Base-by-base conservation (phyloP, 2,329 filamentous ascomycete species). In the Endothia cerciana region DNA sequence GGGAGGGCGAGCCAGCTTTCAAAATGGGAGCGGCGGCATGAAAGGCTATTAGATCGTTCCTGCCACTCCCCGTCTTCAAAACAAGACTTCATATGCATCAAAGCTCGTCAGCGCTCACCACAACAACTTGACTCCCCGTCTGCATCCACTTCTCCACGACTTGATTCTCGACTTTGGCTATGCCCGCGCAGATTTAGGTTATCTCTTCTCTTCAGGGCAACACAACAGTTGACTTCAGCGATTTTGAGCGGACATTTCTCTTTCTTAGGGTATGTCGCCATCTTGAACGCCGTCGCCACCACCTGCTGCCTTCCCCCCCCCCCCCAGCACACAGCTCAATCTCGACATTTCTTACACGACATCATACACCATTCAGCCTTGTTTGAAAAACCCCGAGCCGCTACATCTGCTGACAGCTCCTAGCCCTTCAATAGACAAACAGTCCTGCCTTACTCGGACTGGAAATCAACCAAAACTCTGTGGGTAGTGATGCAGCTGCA, bases 121-220 rank as follows among this genome's bases (percentile, higher is more conserved):
- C 33, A 17, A 62, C 45, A 38, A 64, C 56, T n/a, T 55, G 40
- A 36, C 30, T 15, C 25, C 30, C 4, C 13, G 43, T 36, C 19
- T 28, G 13, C 8, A 60, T 25, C 56, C 59, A 47, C 58, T 41
- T 41, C 56, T 22, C 60, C 59, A 43, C 28, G 40, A 56, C 47
- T 65, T 33, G 40, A 17, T 28, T 45, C 25, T 65, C 47, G 55
- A 40, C 60, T 68, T 68, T 68, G 66, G 63, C 58, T 66, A 66
- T 58, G 28, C 60, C 66, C 55, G 51, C 60, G 51, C 66, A 68
- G 49, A 38, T 64, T 64, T 68, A 68, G 57, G 49, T 43, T 58
- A 66, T 66, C 64, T 63, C 64, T 68, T 68, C 64, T 64, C 60
- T 59, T 57, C 65, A 58, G 64, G 49, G 63, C 41, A 56, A 59